Evolutionary conservation across 1,284 basidiomycete genomes (phyloP).

Genomic region (Moesziomyces sp.): DNA sequence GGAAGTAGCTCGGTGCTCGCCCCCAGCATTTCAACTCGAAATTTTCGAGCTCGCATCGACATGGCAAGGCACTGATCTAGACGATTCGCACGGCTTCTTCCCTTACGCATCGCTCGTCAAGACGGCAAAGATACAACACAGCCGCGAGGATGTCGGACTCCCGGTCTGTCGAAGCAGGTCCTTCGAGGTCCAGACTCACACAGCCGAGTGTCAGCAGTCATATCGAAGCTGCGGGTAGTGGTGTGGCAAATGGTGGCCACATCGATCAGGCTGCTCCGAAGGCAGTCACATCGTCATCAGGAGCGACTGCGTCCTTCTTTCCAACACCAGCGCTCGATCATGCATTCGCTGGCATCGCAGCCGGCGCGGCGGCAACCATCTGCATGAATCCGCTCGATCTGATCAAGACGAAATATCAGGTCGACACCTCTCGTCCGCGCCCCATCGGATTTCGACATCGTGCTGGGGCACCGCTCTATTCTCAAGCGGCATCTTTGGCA

Average conservation of each 20-base stretch:
- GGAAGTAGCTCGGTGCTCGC: no score
- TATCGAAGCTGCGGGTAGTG: slow-evolving; percentile 11
- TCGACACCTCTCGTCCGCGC: slow-evolving; percentile 60
- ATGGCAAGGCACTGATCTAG: no score
- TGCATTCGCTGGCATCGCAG: slow-evolving; percentile 91
- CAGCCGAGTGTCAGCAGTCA: slow-evolving; percentile 2
- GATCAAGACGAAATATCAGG: slow-evolving; percentile 94
- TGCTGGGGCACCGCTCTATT: slow-evolving; percentile 1
- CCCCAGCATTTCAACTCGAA: no score
- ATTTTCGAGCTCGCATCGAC: no score
- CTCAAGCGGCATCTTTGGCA: slow-evolving; percentile 10
- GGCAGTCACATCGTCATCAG: slow-evolving; percentile 9
- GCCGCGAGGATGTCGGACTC: slow-evolving; percentile 8
- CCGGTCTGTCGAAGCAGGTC: slow-evolving; percentile 20
- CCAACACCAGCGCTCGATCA: slow-evolving; percentile 75
- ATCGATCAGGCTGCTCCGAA: slow-evolving; percentile 20
- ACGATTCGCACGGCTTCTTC: no score
- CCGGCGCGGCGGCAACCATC: slow-evolving; percentile 89
- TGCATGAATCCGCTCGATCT: slow-evolving; percentile 99
- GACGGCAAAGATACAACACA: no score
- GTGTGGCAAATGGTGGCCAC: slow-evolving; percentile 22
- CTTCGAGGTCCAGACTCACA: slow-evolving; percentile 2
- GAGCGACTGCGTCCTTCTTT: slow-evolving; percentile 49
- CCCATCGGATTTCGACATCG: slow-evolving; percentile 21
- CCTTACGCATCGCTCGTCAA: no score